Evolutionary conservation across 2,329 filamentous ascomycete genomes (phyloP).

Genomic region (Aciculosporium take): DNA sequence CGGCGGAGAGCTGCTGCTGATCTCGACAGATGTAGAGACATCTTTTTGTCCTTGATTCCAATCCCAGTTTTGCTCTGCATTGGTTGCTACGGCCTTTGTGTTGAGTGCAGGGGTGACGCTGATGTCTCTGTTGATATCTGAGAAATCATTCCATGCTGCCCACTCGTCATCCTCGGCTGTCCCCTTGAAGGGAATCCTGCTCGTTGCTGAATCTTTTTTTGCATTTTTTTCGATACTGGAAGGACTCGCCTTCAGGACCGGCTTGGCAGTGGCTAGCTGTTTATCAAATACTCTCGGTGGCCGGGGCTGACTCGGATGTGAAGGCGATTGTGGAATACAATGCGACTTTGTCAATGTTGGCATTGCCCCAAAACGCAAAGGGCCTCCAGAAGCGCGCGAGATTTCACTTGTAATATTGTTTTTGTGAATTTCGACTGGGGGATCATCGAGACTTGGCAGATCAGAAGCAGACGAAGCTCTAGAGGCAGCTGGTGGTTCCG

Average conservation of each 20-base stretch:
- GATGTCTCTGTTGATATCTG: conserved; percentile 10
- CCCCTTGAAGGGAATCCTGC: not conserved
- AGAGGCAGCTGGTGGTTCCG: not conserved
- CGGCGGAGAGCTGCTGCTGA: conserved; percentile 32
- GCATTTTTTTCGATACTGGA: not conserved
- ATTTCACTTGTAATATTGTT: not conserved
- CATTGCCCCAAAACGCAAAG: conserved; percentile 16
- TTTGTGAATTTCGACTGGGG: conserved; percentile 7
- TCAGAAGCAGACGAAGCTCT: conserved; percentile 17
- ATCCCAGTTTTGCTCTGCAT: conserved; percentile 26
- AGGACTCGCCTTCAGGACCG: not conserved
- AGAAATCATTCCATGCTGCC: conserved; percentile 36
- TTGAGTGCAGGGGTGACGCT: conserved; percentile 9
- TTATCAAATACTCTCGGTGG: conserved; percentile 35
- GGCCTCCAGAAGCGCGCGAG: conserved; percentile 5
- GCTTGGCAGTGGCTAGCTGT: conserved; percentile 19
- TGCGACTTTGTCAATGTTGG: conserved; percentile 26
- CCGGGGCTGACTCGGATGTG: conserved; percentile 38
- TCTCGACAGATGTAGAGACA: conserved; percentile 11
- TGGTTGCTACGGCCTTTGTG: conserved; percentile 12
- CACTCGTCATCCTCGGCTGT: conserved; percentile 30
- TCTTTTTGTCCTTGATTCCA: conserved; percentile 31
- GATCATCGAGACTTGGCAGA: conserved; percentile 25
- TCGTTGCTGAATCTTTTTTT: conserved; percentile 3
- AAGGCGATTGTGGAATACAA: conserved; percentile 30